Evolutionary conservation across 2,329 filamentous ascomycete species (phyloP).

Genomic region (Fusarium sp.): DNA sequence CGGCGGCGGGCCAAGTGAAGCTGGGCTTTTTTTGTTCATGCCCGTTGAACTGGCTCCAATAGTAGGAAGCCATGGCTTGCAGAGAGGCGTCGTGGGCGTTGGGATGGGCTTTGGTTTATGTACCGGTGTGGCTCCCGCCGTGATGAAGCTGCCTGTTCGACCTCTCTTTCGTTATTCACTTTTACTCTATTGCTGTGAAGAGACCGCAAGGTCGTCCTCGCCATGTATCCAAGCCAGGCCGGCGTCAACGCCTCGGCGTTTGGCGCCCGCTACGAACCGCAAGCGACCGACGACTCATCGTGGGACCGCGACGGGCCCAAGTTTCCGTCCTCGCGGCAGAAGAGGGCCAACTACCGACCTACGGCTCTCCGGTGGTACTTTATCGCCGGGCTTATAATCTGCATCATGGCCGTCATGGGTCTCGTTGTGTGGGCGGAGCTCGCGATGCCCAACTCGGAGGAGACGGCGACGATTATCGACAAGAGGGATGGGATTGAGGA

Average conservation of each 20-base stretch:
- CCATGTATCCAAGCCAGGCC: conserved; percentile 37
- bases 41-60: background rate
- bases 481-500: conserved; percentile 21
- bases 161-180: background rate
- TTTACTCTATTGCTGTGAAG: background rate
- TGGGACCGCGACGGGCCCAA: conserved; percentile 35
- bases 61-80: background rate
- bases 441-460: conserved; percentile 42
- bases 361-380: conserved; percentile 45
- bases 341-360: conserved; percentile 38
- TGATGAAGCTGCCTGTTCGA: background rate
- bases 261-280: conserved; percentile 39
- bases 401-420: conserved; percentile 36
- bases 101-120: background rate
- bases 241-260: conserved; percentile 23
- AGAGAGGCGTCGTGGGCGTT: background rate
- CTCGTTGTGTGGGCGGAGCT: conserved; percentile 40
- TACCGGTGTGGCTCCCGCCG: background rate
- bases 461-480: conserved; percentile 31
- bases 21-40: background rate
- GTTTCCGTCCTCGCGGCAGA: conserved; percentile 19
- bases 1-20: background rate
- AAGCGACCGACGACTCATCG: conserved; percentile 36
- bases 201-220: background rate
- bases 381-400: conserved; percentile 27